Percentiles rank a stretch among this genome's conserved stretches.
These are phyloP conservation scores for Pseudotulostoma volvatum DNA, from an alignment of 495 filamentous ascomycete species.

Conservation along the genomic window DNA sequence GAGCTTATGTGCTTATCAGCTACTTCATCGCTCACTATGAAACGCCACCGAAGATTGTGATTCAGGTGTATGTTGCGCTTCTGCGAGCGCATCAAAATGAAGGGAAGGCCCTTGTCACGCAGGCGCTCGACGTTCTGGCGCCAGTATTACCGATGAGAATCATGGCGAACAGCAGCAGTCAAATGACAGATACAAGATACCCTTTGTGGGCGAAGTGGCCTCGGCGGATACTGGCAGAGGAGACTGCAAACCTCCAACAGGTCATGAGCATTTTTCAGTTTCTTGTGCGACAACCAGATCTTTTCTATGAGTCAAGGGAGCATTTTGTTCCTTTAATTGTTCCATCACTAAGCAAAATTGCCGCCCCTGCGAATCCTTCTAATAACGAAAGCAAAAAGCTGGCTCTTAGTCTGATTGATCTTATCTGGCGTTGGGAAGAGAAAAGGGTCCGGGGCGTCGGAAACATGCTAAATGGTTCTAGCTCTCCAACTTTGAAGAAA, in stretches of 20 bases:
- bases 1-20: constrained; percentile 88
- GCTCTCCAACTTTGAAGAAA: constrained; percentile 61
- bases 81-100: constrained; percentile 90
- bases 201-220: constrained; percentile 84
- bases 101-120: constrained; percentile 78
- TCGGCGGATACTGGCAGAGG: constrained; percentile 79
- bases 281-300: constrained; percentile 73
- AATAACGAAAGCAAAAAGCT: constrained; percentile 90
- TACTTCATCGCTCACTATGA: constrained; percentile 98
- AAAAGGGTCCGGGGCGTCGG: constrained; percentile 45
- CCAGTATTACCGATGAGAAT: constrained; percentile 70
- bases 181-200: constrained; percentile 36
- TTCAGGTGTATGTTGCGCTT: constrained; percentile 81
- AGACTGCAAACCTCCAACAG: constrained; percentile 92
- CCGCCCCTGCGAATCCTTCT: constrained; percentile 65
- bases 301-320: constrained; percentile 91
- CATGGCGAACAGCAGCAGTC: constrained; percentile 16
- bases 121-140: constrained; percentile 84
- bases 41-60: constrained; percentile 87
- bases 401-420: constrained; percentile 70
- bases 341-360: constrained; percentile 73
- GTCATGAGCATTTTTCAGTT: constrained; percentile 96
- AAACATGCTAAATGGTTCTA: constrained; percentile 32
- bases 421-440: constrained; percentile 90
- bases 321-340: constrained; percentile 82